A percentile compares a stretch with the other conserved stretches of the same genome.
These are phyloP conservation scores for Acorus gramineus DNA, from an alignment of 106 monocot genomes.

Conservation along the genomic window DNA sequence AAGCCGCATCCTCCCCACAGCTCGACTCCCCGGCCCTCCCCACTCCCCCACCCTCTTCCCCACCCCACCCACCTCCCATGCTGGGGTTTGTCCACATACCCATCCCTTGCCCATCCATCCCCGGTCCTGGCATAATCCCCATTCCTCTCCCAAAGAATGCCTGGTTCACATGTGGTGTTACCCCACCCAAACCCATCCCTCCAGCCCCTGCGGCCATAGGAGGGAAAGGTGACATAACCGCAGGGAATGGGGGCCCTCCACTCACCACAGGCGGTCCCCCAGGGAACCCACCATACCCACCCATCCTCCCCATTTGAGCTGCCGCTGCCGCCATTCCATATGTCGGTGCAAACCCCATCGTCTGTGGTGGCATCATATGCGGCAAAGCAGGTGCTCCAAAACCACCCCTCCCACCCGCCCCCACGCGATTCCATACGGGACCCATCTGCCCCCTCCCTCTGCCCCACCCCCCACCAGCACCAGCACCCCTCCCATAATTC, in stretches of 20 bases:
- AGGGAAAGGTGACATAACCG: conserved; percentile 70
- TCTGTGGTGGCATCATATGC: conserved; percentile 41
- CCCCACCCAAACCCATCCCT: neutral
- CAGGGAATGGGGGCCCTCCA: conserved; percentile 49
- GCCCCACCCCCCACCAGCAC: conserved; percentile 31
- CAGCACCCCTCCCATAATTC: conserved; percentile 26
- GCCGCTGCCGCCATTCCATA: conserved; percentile 40
- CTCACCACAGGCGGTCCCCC: conserved; percentile 22
- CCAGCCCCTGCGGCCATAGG: conserved; percentile 19
- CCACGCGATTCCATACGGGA: conserved; percentile 59
- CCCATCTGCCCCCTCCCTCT: conserved; percentile 36
- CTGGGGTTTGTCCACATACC: conserved; percentile 51
- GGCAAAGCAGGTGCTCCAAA: conserved; percentile 66
- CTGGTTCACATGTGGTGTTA: conserved; percentile 80
- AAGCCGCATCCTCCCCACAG: conserved; percentile 51
- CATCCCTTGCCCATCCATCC: conserved; percentile 73
- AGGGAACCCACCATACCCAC: conserved; percentile 64
- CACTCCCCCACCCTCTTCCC: conserved; percentile 43
- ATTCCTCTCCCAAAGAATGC: conserved; percentile 88
- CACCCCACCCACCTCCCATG: conserved; percentile 1
- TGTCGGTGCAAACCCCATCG: conserved; percentile 59
- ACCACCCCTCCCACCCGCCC: conserved; percentile 59
- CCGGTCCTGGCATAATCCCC: conserved; percentile 85
- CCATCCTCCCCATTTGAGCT: conserved; percentile 60
- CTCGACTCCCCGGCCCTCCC: conserved; percentile 33